phyloP scores from a whole-genome alignment of 2,329 filamentous ascomycete species.

The Venturia carpophila region DNA sequence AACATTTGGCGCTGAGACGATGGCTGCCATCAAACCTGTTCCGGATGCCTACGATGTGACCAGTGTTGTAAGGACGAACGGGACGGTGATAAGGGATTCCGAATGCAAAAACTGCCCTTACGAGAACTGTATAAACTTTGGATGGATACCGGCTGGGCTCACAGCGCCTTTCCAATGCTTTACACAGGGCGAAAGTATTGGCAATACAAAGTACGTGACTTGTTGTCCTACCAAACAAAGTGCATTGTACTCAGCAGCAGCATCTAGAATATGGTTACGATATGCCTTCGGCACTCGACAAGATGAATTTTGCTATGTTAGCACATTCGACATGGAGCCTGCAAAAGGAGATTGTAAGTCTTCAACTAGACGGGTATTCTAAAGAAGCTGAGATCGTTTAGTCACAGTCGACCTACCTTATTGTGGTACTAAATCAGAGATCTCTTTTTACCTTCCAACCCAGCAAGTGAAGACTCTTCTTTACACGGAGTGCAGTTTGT shows the following conservation, averaged over 20 bases:
- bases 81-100: not conserved
- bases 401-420: slow-evolving; percentile 8
- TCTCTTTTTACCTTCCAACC: slow-evolving; percentile 15
- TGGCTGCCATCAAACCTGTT: not conserved
- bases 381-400: not conserved
- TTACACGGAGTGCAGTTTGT: slow-evolving; percentile 16
- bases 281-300: slow-evolving; percentile 1
- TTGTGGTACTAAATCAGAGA: slow-evolving; percentile 12
- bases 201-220: slow-evolving; percentile 12
- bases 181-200: slow-evolving; percentile 14
- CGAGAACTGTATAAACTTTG: slow-evolving; percentile 8
- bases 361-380: not conserved
- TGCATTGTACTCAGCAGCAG: not conserved
- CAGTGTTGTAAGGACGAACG: not conserved
- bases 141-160: not conserved
- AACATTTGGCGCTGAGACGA: not conserved
- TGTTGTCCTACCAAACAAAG: not conserved
- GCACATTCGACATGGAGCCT: slow-evolving; percentile 5
- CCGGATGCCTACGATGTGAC: slow-evolving; percentile 4
- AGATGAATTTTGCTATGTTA: slow-evolving; percentile 17
- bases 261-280: slow-evolving; percentile 5
- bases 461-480: slow-evolving; percentile 5
- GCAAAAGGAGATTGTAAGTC: slow-evolving; percentile 13
- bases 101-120: slow-evolving; percentile 18
- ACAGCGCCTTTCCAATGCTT: slow-evolving; percentile 13